phyloP scores from a whole-genome alignment of 2,329 filamentous ascomycete genomes.

The Sporothrix protearum region DNA sequence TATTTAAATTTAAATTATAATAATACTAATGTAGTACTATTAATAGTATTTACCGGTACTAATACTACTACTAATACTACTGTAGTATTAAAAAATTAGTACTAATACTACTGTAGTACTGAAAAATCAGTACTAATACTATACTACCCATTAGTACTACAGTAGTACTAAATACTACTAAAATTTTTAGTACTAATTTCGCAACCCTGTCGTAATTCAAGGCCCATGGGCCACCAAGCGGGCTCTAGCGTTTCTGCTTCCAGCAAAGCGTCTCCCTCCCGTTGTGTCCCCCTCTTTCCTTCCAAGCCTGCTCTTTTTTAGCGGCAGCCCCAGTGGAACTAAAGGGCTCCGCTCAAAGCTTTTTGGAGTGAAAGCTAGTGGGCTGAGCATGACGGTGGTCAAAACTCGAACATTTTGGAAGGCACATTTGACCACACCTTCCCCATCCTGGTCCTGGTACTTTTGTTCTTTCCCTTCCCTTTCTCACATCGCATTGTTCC shows the following conservation, averaged over 20 bases:
- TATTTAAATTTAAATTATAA: too few relatives aligned
- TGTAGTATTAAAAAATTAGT: too few relatives aligned
- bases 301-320: slow-evolving; percentile 21
- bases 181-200: too few relatives aligned
- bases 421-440: slow-evolving; percentile 12
- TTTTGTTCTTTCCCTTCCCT: slow-evolving; percentile 10
- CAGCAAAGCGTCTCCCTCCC: slow-evolving; percentile 19
- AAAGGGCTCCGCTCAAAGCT: slow-evolving; percentile 16
- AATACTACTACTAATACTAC: too few relatives aligned
- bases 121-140: too few relatives aligned
- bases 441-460: neutral
- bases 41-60: too few relatives aligned
- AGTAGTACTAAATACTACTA: too few relatives aligned
- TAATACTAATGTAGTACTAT: too few relatives aligned
- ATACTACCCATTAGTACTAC: too few relatives aligned
- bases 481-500: neutral
- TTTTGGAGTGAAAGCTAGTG: slow-evolving; percentile 7
- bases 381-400: slow-evolving; percentile 25
- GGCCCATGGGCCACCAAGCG: slow-evolving; percentile 10
- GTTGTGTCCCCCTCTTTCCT: slow-evolving; percentile 2
- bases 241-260: slow-evolving; percentile 2
- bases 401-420: slow-evolving; percentile 25
- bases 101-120: too few relatives aligned
- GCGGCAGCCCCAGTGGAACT: slow-evolving; percentile 18
- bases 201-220: too few relatives aligned